These are phyloP conservation scores for Trichomonascaceae sp. DNA, from an alignment of 1,139 yeast genomes.

Conservation along the genomic window DNA sequence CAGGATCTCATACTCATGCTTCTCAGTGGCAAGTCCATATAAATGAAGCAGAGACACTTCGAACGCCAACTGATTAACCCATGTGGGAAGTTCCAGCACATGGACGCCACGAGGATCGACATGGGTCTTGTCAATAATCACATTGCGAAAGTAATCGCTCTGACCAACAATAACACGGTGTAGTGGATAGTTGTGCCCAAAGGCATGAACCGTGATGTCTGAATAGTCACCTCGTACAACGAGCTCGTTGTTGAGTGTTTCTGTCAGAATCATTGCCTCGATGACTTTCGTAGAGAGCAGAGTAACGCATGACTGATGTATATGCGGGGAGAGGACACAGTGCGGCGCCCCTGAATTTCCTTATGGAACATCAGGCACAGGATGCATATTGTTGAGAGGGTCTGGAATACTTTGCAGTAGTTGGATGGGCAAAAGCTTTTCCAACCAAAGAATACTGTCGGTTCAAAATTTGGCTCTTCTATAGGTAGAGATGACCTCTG, in stretches of 20 bases:
- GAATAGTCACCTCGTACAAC: background rate
- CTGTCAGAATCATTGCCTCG: background rate
- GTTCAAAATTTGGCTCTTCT: too few species aligned
- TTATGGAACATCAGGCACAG: too few species aligned
- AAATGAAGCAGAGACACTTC: background rate
- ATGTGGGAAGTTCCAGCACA: too few species aligned
- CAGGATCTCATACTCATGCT: background rate
- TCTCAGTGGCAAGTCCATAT: background rate
- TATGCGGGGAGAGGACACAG: background rate
- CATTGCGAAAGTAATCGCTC: background rate
- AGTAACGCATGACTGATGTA: too few species aligned
- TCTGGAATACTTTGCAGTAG: too few species aligned
- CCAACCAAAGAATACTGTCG: slow-evolving; percentile 2
- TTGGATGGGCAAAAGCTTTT: background rate
- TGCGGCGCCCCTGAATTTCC: background rate
- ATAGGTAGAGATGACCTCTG: too few species aligned
- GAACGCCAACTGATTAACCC: too few species aligned
- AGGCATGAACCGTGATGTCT: background rate
- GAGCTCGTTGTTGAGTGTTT: background rate
- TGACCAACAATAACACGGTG: background rate
- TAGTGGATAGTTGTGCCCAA: background rate
- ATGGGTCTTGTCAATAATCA: too few species aligned
- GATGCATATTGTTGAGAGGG: too few species aligned
- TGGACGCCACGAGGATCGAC: too few species aligned
- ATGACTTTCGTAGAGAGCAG: too few species aligned